Base-by-base conservation (phyloP, 78 protist species). In the Goniomonas avonlea region DNA sequence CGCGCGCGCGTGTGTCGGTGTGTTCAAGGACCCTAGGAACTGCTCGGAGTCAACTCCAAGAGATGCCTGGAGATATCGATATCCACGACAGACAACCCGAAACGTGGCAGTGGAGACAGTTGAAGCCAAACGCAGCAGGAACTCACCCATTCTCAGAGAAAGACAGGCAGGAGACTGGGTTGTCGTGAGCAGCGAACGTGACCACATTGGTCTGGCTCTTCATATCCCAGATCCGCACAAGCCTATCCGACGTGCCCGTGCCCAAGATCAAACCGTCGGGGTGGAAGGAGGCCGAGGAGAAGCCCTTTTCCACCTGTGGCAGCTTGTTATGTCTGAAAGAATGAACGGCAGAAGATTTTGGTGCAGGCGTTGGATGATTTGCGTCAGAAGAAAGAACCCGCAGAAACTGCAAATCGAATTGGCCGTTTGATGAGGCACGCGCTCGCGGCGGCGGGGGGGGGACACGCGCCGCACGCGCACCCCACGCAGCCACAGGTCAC, bases 261-360 rank as follows among this genome's bases (percentile, higher is more conserved):
- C 85, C 97, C 2, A 90, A 35, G 35, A 96, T 39, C 31, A 85
- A 40, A 13, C 99, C 99, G 70, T 96, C 99, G 15, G 99, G 99
- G 61, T 94, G 98, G 61, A 89, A 77, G n/a, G n/a, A n/a, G n/a
- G n/a, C n/a, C n/a, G n/a, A n/a, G n/a, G n/a, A n/a, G n/a, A n/a
- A n/a, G n/a, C n/a, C n/a, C n/a, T n/a, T n/a, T n/a, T n/a, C n/a
- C n/a, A n/a, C n/a, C n/a, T n/a, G n/a, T n/a, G n/a, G n/a, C n/a
- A n/a, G n/a, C n/a, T n/a, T n/a, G n/a, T n/a, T n/a, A n/a, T n/a
- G n/a, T n/a, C n/a, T n/a, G n/a, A n/a, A n/a, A n/a, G n/a, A n/a
- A n/a, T n/a, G n/a, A n/a, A n/a, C n/a, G n/a, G n/a, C n/a, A n/a
- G n/a, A n/a, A n/a, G n/a, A n/a, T n/a, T n/a, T n/a, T n/a, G n/a